Base-by-base conservation (phyloP, 2,329 filamentous ascomycete species). In the Claviceps sp. region DNA sequence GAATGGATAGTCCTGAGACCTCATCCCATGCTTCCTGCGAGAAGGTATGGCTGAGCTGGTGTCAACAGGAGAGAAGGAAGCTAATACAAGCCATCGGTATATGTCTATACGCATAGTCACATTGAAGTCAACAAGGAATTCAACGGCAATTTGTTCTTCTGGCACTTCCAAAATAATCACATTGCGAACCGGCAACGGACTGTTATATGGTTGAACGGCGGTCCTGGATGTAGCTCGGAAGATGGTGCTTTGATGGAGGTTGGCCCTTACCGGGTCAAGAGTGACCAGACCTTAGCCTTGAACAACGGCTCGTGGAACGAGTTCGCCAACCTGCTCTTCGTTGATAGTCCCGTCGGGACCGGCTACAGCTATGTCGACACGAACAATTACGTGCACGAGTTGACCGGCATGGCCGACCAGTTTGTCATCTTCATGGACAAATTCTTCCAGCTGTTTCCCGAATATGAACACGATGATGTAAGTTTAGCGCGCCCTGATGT, bases 231-330 rank as follows among this genome's bases (percentile, higher is more conserved):
- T 69, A 96, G 89, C 67, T 97, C 91, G 30, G 90, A 96, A 76
- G 94, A 98, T 67, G 93, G 91, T 59, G 89, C 89, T 2, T 69
- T 97, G 74, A 97, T 97, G 78, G 93, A 98, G 68, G 81, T 98
- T 57, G 93, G 93, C 0, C 93, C 93, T 2, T 98, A 96, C 67
- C 77, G 93, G 57, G 72, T 98, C 53, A 84, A 85, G 63, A 79
- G 91, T 58, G 79, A 85, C 69, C 77, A 69, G 75, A 84, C 62
- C 4, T 72, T 98, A 53, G 74, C 74, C 53, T 82, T 88, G 65
- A 96, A 96, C 66, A 85, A 94, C 52, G 93, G 93, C n/a, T 90
- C 89, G 1, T 98, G 94, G 94, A 86, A 95, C 67, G 91, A 98
- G 71, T 98, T 97, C 63, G 89, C 93, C 57, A 98, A 98, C 62